Percentiles rank a stretch among this genome's conserved stretches.
Evolutionary conservation across 176 grass and related monocot genomes (phyloP).

Genomic region (Melocanna baccifera): DNA sequence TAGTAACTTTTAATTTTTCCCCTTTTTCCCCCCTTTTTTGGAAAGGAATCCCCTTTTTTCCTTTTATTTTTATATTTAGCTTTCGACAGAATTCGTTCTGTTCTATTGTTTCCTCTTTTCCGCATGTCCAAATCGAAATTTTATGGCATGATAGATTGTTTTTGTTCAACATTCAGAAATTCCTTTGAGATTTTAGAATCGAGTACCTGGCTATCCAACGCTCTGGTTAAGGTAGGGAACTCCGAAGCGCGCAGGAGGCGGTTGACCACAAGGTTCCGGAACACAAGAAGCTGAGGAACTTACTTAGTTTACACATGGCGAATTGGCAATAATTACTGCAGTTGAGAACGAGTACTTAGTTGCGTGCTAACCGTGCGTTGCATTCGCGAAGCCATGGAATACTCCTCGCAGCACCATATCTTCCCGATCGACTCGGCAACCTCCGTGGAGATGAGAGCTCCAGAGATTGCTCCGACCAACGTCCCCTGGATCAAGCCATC

Average conservation of each 20-base stretch:
- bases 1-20: no score
- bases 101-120: no score
- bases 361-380: slow-evolving; percentile 34
- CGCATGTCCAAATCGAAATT: neutral
- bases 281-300: slow-evolving; percentile 30
- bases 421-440: slow-evolving; percentile 36
- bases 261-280: slow-evolving; percentile 40
- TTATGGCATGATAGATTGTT: neutral
- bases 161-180: neutral
- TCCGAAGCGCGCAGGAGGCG: slow-evolving; percentile 36
- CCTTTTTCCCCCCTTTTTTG: no score
- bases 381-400: slow-evolving; percentile 37
- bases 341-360: neutral
- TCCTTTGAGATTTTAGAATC: neutral
- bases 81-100: no score
- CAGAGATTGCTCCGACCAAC: slow-evolving; percentile 47
- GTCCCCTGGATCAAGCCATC: slow-evolving; percentile 44
- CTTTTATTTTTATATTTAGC: no score
- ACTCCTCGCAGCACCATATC: slow-evolving; percentile 38
- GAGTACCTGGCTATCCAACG: slow-evolving; percentile 42
- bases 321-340: neutral
- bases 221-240: slow-evolving; percentile 43
- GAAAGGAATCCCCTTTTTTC: no score
- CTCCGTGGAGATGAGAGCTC: slow-evolving; percentile 52
- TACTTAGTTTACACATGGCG: neutral